A percentile compares a stretch with the other conserved stretches of the same genome.
phyloP scores from a whole-genome alignment of 148 eudicot genomes.

The Rhododendron griersonianum region DNA sequence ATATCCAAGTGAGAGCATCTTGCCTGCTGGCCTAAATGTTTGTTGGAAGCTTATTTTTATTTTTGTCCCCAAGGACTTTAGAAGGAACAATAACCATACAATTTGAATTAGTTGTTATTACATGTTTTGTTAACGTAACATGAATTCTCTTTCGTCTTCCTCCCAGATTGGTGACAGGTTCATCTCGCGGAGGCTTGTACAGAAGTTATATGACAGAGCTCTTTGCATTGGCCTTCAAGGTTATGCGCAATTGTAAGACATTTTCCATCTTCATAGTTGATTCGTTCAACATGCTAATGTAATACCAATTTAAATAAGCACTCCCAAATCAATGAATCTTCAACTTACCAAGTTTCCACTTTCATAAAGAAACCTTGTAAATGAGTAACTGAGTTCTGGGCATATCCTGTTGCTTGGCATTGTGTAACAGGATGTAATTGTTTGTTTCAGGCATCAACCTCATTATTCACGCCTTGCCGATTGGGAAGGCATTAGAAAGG shows the following conservation, averaged over 20 bases:
- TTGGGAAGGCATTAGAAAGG: slow-evolving; percentile 95
- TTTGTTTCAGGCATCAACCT: slow-evolving; percentile 69
- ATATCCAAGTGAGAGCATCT: not conserved
- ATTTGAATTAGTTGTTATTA: not conserved
- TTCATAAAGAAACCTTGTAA: not conserved
- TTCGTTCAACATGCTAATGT: slow-evolving; percentile 3
- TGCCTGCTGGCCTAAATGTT: not conserved
- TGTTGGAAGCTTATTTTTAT: not conserved
- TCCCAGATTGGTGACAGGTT: slow-evolving; percentile 83
- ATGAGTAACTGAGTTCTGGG: not conserved
- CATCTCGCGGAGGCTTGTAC: slow-evolving; percentile 67
- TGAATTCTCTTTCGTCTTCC: slow-evolving; percentile 3
- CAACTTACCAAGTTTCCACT: not conserved
- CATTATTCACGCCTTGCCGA: slow-evolving; percentile 79
- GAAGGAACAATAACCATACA: not conserved
- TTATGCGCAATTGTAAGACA: slow-evolving; percentile 84
- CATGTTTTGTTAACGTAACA: not conserved
- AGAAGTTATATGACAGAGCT: slow-evolving; percentile 87
- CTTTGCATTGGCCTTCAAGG: slow-evolving; percentile 85
- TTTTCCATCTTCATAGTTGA: slow-evolving; percentile 20
- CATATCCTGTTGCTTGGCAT: not conserved
- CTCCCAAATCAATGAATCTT: not conserved
- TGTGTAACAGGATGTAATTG: not conserved
- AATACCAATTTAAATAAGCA: not conserved
- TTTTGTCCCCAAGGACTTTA: not conserved